Percentiles rank a stretch among this genome's conserved stretches.
Conservation (phyloP, 148 eudicot genomes). For the Gaultheria prostrata region DNA sequence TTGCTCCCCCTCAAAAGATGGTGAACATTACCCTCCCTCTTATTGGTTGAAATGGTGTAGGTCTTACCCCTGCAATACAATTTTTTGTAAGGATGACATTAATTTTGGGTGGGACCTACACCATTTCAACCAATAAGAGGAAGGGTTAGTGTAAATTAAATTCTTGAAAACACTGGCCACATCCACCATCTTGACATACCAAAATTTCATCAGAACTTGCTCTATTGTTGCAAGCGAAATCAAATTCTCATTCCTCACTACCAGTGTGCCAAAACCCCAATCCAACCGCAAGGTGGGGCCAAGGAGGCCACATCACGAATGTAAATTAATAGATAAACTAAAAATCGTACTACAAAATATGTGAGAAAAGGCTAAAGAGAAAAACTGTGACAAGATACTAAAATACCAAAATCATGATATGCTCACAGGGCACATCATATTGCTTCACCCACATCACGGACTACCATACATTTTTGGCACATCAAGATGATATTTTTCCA, state of each 20-base stretch:
- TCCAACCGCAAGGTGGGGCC: not conserved
- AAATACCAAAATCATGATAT: conserved; percentile 4
- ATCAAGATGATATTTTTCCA: not conserved
- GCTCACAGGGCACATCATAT: not conserved
- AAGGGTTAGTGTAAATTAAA: no score
- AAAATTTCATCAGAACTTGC: not conserved
- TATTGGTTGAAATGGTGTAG: no score
- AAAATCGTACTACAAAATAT: not conserved
- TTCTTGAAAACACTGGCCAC: not conserved
- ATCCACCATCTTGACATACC: not conserved
- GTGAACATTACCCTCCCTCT: no score
- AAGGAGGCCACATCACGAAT: not conserved
- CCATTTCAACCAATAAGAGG: no score
- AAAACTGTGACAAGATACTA: not conserved
- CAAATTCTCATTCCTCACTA: not conserved
- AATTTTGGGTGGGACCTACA: no score
- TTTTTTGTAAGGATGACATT: no score
- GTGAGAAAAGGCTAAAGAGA: not conserved
- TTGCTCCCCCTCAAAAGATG: no score
- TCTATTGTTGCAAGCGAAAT: not conserved
- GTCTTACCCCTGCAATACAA: no score
- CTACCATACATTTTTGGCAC: not conserved
- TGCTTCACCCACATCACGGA: not conserved
- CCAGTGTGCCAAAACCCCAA: not conserved
- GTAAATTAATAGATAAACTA: not conserved